A percentile compares a stretch with the other conserved stretches of the same genome.
Conservation (phyloP, 75 land plant species). For the Pinus tabuliformis region DNA sequence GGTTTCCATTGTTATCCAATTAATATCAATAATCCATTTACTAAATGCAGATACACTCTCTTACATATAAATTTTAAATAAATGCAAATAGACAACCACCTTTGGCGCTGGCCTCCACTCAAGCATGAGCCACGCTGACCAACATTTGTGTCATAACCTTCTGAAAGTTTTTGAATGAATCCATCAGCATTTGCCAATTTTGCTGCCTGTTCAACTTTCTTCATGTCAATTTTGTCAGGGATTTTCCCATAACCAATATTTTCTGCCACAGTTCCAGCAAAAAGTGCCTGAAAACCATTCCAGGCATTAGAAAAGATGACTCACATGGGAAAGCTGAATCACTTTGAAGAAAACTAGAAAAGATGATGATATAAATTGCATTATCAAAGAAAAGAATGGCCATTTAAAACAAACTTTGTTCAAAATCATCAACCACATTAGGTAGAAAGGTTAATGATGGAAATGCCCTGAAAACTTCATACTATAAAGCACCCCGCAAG, state of each 20-base stretch:
- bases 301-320: constrained; percentile 5
- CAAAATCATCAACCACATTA: no score
- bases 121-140: constrained; percentile 78
- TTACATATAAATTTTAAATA: not conserved
- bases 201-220: constrained; percentile 65
- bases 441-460: no score
- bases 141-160: constrained; percentile 69
- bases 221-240: constrained; percentile 63
- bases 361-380: not conserved
- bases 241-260: constrained; percentile 90
- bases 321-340: not conserved
- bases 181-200: constrained; percentile 81
- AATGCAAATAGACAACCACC: constrained; percentile 31
- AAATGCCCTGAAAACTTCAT: no score
- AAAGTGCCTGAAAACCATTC: constrained; percentile 52
- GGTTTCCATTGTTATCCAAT: not conserved
- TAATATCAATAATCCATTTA: not conserved
- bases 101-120: constrained; percentile 98
- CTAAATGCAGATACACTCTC: not conserved
- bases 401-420: no score
- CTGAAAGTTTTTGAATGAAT: constrained; percentile 72
- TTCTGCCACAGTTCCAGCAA: constrained; percentile 93
- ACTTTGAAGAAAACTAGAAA: not conserved
- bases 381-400: no score
- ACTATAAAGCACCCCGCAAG: no score